phyloP scores from a whole-genome alignment of 2,329 filamentous ascomycete species.

The Drechslerella dactyloides region DNA sequence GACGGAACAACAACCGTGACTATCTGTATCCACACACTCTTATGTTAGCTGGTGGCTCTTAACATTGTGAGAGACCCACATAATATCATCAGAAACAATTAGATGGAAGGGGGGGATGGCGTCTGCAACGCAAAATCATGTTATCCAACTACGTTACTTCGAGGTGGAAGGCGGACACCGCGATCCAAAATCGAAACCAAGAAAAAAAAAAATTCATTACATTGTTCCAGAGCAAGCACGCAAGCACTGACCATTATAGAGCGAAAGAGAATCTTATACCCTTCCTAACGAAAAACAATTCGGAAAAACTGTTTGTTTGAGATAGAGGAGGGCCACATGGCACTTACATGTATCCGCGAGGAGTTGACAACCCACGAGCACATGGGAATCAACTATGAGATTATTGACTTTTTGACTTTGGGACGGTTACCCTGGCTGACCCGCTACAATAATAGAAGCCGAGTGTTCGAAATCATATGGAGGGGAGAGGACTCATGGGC shows the following conservation, averaged over 20 bases:
- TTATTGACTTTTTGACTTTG: background rate
- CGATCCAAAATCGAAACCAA: background rate
- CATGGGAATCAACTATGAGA: background rate
- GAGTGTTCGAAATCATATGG: slow-evolving; percentile 18
- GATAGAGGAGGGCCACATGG: background rate
- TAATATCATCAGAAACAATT: background rate
- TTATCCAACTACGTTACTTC: slow-evolving; percentile 9
- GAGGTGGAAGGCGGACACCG: background rate
- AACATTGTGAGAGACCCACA: slow-evolving; percentile 13
- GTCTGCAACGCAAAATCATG: slow-evolving; percentile 43
- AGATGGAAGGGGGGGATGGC: slow-evolving; percentile 4
- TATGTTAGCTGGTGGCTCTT: slow-evolving; percentile 37
- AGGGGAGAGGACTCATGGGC: slow-evolving; percentile 13
- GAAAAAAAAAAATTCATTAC: slow-evolving; percentile 8
- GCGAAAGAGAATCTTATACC: background rate
- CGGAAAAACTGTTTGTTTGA: background rate
- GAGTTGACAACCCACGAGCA: background rate
- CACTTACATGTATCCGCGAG: background rate
- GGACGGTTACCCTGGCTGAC: background rate
- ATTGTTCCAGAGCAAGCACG: background rate
- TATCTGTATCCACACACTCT: slow-evolving; percentile 19
- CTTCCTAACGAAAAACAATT: background rate
- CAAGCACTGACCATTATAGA: too few relatives aligned
- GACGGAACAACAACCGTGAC: slow-evolving; percentile 38
- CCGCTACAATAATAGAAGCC: background rate